Evolutionary conservation across 352 stramenopile species (phyloP).

Genomic region (Pythium dissotocum): DNA sequence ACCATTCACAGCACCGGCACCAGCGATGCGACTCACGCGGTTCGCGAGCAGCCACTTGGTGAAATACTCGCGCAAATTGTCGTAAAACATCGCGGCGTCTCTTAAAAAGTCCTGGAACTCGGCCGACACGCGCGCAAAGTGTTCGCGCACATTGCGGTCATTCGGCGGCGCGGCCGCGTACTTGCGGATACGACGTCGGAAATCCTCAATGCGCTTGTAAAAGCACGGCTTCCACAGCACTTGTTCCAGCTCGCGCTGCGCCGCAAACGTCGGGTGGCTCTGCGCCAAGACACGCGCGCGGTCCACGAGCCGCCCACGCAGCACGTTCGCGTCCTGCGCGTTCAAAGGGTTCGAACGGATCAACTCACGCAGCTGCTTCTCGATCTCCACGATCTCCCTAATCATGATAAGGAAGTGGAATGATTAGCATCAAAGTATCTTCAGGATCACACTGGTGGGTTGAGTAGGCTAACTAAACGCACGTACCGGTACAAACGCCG

Average conservation of each 20-base stretch:
- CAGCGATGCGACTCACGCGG: conserved; percentile 42
- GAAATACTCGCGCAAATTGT: conserved; percentile 58
- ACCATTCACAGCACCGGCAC: conserved; percentile 12
- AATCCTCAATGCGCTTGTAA: conserved; percentile 91
- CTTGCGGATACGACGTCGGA: conserved; percentile 85
- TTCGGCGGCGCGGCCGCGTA: conserved; percentile 68
- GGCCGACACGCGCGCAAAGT: conserved; percentile 71
- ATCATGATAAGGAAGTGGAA: not conserved
- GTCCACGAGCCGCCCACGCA: conserved; percentile 53
- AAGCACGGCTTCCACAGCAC: conserved; percentile 91
- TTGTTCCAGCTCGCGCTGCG: conserved; percentile 72
- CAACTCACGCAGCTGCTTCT: conserved; percentile 74
- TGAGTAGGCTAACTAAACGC: not conserved
- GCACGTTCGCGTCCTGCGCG: conserved; percentile 52
- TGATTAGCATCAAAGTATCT: not conserved
- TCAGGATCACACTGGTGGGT: not conserved
- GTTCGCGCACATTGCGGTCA: conserved; percentile 70
- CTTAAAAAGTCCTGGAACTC: conserved; percentile 79
- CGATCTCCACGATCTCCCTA: conserved; percentile 71
- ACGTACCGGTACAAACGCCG: conserved; percentile 43
- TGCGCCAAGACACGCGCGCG: conserved; percentile 49
- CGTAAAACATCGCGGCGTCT: conserved; percentile 69
- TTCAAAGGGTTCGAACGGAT: conserved; percentile 68
- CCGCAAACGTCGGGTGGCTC: conserved; percentile 52
- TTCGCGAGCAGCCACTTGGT: conserved; percentile 47